These are phyloP conservation scores for Saccharum hybrid DNA, from an alignment of 202 grass and related monocot genomes.

Conservation along the genomic window DNA sequence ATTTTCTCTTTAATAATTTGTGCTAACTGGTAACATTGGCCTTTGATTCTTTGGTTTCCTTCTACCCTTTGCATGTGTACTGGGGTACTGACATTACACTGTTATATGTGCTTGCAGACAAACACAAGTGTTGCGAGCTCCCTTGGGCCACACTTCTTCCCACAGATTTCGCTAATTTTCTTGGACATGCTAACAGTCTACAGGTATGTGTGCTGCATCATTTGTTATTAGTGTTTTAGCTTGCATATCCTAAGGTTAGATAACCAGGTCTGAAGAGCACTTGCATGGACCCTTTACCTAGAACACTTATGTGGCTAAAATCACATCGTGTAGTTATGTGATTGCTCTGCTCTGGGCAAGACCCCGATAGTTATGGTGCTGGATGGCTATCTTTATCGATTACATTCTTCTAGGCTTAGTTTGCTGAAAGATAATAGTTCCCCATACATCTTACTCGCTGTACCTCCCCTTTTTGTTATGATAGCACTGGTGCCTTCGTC, in stretches of 20 bases:
- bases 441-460: background rate
- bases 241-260: conserved; percentile 24
- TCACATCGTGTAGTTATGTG: background rate
- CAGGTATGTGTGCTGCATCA: conserved; percentile 58
- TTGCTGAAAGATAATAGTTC: conserved; percentile 3
- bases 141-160: conserved; percentile 93
- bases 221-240: background rate
- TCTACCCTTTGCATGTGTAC: background rate
- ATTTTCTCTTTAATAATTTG: background rate
- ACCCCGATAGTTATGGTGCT: background rate
- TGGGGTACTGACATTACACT: conserved; percentile 35
- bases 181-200: conserved; percentile 98
- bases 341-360: background rate
- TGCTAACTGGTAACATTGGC: background rate
- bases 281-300: background rate
- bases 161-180: conserved; percentile 95
- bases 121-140: conserved; percentile 92
- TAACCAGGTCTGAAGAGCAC: background rate
- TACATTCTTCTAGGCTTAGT: conserved; percentile 19
- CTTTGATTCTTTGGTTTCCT: background rate
- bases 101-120: conserved; percentile 71
- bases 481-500: conserved; percentile 1
- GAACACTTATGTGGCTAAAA: background rate
- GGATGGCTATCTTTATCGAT: background rate
- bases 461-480: background rate